Evolutionary conservation across 73 alveolate species (phyloP), one percentile per base, ranked within the genome.

Genomic region (Stentor coeruleus): DNA sequence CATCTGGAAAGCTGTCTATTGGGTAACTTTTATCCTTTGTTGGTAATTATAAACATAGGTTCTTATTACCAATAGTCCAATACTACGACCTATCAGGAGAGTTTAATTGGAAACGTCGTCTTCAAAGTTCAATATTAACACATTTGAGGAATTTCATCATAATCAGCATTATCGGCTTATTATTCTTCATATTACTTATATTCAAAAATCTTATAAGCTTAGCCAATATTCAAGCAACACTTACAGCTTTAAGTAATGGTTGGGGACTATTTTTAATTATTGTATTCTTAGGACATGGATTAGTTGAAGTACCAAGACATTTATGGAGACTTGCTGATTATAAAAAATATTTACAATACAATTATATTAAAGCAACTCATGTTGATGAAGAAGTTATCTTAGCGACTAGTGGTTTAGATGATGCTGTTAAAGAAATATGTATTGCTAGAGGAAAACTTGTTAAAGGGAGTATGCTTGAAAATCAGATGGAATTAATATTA

Each of bases 271-370:
- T 40, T 38, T 14, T 75, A 0, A 38, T 75, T 35, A 75, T 75
- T 33, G 38, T 75, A 1, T 35, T 75, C 0, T n/a, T 75, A 6
- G 83, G 83, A 0, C 39, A 75, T 75, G 83, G 83, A 35, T 66
- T 75, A 0, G 83, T 75, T n/a, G 77, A 31, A n/a, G 38, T 75
- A n/a, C 83, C 83, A 15, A 75, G 58, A 40, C n/a, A n/a, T 37
- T 75, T 40, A 14, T 75, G 83, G 72, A 15, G 38, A n/a, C n/a
- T 6, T 75, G 59, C 40, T 37, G 39, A 35, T 40, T 35, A n/a
- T 31, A 39, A 75, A 49, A 20, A 20, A 49, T 11, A 49, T 49
- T 49, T 49, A 20, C 28, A 49, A 20, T 49, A 11, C 20, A 11
- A 11, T 6, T 49, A 49, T 49, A 20, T 49, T 49, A 49, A 49